These are phyloP conservation scores for Carex cristatella DNA, from an alignment of 176 grass and related monocot genomes.

Conservation along the genomic window DNA sequence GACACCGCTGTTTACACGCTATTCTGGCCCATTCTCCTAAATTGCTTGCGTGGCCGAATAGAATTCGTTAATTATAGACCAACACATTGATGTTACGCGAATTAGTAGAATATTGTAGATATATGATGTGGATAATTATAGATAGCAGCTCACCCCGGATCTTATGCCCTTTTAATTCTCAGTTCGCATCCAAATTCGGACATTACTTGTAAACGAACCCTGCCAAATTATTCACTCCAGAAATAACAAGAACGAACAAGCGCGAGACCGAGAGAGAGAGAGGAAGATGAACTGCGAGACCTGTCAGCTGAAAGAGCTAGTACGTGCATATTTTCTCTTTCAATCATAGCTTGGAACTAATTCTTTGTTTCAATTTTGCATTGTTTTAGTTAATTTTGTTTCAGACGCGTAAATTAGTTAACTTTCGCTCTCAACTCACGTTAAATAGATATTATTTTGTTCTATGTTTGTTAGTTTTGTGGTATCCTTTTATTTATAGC, in stretches of 20 bases:
- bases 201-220: slow-evolving; percentile 1
- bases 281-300: slow-evolving; percentile 52
- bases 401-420: not conserved
- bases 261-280: not conserved
- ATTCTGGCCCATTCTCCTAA: not conserved
- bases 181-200: not conserved
- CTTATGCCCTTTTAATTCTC: not conserved
- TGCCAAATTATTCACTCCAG: not conserved
- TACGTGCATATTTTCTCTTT: slow-evolving; percentile 16
- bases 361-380: not conserved
- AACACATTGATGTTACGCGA: not conserved
- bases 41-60: not conserved
- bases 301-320: slow-evolving; percentile 53
- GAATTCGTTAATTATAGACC: not conserved
- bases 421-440: not conserved
- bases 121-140: not conserved
- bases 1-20: not conserved
- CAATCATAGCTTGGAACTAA: not conserved
- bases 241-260: not conserved
- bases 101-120: slow-evolving; percentile 13
- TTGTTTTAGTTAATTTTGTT: not conserved
- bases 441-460: not conserved
- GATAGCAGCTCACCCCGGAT: not conserved
- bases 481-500: not conserved
- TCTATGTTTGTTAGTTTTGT: not conserved